Evolutionary conservation across 495 filamentous ascomycete species (phyloP).

Genomic region (Penicillium subrubescens): DNA sequence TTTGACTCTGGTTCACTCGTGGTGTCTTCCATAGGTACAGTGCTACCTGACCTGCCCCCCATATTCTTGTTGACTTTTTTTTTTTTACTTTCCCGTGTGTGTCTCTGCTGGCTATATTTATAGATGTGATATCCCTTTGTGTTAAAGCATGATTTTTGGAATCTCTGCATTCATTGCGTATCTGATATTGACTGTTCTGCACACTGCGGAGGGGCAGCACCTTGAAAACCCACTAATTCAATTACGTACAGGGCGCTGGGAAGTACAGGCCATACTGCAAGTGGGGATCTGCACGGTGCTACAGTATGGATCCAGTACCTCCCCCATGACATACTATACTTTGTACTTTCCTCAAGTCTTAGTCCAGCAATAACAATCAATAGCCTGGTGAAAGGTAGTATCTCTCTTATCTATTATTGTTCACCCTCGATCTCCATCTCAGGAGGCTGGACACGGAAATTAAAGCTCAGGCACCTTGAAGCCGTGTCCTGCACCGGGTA

Average conservation of each 20-base stretch:
- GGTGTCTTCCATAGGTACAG: not conserved
- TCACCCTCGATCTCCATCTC: not conserved
- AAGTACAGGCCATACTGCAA: not conserved
- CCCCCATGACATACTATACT: not conserved
- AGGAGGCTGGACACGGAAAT: not conserved
- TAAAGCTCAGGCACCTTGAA: not conserved
- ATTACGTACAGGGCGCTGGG: not conserved
- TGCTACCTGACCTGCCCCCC: not conserved
- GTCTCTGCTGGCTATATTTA: not conserved
- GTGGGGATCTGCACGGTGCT: not conserved
- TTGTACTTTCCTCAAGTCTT: not conserved
- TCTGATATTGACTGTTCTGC: not conserved
- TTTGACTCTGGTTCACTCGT: not conserved
- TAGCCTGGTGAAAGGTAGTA: not conserved
- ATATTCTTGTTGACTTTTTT: not conserved
- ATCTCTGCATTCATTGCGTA: not conserved
- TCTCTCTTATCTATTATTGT: not conserved
- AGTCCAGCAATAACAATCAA: not conserved
- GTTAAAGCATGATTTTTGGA: not conserved
- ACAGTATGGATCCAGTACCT: not conserved
- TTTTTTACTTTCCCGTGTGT: not conserved
- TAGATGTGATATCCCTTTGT: not conserved
- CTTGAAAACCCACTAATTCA: not conserved
- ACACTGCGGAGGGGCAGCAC: not conserved
- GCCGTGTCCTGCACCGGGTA: not conserved